These are phyloP conservation scores for Botrytis squamosa DNA, from an alignment of 2,329 filamentous ascomycete species.

Conservation along the genomic window DNA sequence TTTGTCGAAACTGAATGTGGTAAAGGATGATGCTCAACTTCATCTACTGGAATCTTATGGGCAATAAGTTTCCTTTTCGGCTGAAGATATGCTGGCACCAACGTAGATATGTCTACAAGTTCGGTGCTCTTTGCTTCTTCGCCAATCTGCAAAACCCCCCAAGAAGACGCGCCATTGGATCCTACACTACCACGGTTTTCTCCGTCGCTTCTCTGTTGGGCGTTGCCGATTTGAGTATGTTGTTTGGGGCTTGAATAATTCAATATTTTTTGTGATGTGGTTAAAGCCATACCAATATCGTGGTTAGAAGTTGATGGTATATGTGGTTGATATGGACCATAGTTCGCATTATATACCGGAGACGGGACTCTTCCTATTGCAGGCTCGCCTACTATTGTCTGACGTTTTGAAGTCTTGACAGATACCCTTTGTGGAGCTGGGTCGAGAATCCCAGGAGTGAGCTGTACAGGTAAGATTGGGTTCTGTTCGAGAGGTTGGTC, in stretches of 20 bases:
- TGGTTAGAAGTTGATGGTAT: background rate
- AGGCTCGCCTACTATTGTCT: background rate
- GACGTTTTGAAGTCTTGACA: background rate
- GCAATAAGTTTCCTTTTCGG: background rate
- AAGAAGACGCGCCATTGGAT: background rate
- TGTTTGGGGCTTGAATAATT: background rate
- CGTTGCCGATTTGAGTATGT: background rate
- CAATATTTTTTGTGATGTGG: background rate
- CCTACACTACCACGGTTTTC: background rate
- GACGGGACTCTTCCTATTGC: background rate
- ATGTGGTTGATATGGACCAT: background rate
- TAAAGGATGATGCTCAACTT: background rate
- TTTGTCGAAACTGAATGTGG: background rate
- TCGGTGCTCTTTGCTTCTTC: background rate
- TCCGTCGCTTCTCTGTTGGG: background rate
- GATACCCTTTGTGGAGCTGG: accelerated
- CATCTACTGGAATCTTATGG: too few relatives aligned
- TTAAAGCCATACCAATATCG: background rate
- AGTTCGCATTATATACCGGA: background rate
- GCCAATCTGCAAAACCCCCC: background rate
- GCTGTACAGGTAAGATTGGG: background rate
- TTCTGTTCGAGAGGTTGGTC: too few relatives aligned
- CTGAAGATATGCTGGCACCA: background rate
- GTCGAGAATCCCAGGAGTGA: background rate
- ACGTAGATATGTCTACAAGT: conserved; percentile 2